Percentiles rank a stretch among this genome's conserved stretches.
Evolutionary conservation across 179 eudicot genomes (phyloP).

Genomic region (Dionaea muscipula): DNA sequence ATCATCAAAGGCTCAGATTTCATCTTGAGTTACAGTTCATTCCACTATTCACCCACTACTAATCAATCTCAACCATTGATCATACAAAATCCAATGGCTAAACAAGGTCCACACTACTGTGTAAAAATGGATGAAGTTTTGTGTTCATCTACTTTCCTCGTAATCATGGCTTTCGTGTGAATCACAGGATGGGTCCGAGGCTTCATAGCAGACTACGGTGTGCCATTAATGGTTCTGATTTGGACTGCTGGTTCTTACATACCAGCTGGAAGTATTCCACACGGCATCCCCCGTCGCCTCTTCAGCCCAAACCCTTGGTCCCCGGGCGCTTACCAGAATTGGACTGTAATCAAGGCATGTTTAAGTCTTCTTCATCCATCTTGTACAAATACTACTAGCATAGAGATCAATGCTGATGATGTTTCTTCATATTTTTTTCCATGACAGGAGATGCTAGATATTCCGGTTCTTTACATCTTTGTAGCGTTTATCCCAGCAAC

Average conservation of each 20-base stretch:
- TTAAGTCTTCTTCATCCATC: too few species aligned
- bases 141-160: too few species aligned
- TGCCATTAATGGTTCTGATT: conserved; percentile 77
- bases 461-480: conserved; percentile 60
- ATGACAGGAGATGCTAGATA: conserved; percentile 71
- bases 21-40: too few species aligned
- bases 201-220: conserved; percentile 79
- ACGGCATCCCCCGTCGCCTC: conserved; percentile 77
- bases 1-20: too few species aligned
- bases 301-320: conserved; percentile 96
- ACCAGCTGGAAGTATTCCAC: conserved; percentile 59
- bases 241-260: conserved; percentile 79
- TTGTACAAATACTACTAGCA: background rate
- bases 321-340: conserved; percentile 83
- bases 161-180: background rate
- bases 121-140: too few species aligned
- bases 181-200: conserved; percentile 70
- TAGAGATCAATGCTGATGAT: too few species aligned
- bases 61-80: too few species aligned
- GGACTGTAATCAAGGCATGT: conserved; percentile 71
- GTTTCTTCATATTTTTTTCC: conserved; percentile 5
- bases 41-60: too few species aligned
- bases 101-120: too few species aligned
- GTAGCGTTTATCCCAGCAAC: conserved; percentile 93
- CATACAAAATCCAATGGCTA: too few species aligned